Evolutionary conservation across 2,329 filamentous ascomycete genomes (phyloP).

Genomic region (Stagonosporopsis tanaceti): DNA sequence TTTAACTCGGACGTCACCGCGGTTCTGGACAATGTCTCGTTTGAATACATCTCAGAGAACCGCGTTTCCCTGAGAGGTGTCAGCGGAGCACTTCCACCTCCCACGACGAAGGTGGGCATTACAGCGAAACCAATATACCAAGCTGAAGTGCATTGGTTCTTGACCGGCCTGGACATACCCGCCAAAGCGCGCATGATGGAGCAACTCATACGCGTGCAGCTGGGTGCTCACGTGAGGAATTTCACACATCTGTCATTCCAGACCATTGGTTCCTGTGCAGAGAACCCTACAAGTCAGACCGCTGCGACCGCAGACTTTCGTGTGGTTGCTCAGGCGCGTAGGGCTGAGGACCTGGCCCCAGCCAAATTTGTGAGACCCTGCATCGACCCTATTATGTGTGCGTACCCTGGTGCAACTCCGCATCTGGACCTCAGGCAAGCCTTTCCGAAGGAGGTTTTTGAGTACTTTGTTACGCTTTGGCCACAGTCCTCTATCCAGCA

Average conservation of each 20-base stretch:
- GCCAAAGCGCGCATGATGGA: slow-evolving; percentile 57
- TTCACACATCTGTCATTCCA: slow-evolving; percentile 49
- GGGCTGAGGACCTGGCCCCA: slow-evolving; percentile 44
- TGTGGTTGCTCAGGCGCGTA: slow-evolving; percentile 57
- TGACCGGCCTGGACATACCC: slow-evolving; percentile 54
- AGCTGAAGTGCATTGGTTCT: slow-evolving; percentile 56
- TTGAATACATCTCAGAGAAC: slow-evolving; percentile 60
- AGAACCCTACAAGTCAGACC: slow-evolving; percentile 55
- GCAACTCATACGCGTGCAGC: slow-evolving; percentile 41
- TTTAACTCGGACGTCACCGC: slow-evolving; percentile 66
- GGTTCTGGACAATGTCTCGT: slow-evolving; percentile 58
- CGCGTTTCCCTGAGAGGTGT: slow-evolving; percentile 59
- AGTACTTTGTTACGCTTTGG: slow-evolving; percentile 53
- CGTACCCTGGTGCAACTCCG: slow-evolving; percentile 55
- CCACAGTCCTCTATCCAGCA: slow-evolving; percentile 38
- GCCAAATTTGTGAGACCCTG: slow-evolving; percentile 52
- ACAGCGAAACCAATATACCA: slow-evolving; percentile 57
- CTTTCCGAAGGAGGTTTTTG: slow-evolving; percentile 51
- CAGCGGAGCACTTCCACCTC: slow-evolving; percentile 47
- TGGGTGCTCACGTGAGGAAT: slow-evolving; percentile 48
- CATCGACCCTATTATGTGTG: slow-evolving; percentile 54
- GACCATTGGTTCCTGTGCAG: slow-evolving; percentile 49
- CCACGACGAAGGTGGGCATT: slow-evolving; percentile 54
- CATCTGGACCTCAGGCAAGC: slow-evolving; percentile 51
- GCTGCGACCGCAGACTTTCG: slow-evolving; percentile 60